Evolutionary conservation across 768 basidiomycete genomes (phyloP).

Genomic region (Hericium erinaceus): DNA sequence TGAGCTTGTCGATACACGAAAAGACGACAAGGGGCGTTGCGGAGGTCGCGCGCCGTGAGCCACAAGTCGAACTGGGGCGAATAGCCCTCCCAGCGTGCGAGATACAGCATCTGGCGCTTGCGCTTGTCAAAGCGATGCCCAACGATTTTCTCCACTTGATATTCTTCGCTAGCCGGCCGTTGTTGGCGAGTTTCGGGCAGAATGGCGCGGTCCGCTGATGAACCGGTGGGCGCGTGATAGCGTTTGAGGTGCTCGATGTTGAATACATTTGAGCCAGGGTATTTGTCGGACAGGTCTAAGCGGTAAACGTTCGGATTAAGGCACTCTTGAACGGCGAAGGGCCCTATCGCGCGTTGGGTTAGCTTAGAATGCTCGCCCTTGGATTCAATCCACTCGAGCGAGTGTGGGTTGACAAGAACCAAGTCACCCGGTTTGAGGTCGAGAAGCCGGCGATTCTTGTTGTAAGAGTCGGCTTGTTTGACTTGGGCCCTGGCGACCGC

Average conservation of each 20-base stretch:
- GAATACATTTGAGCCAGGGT: conserved; percentile 16
- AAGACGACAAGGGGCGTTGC: too few species aligned
- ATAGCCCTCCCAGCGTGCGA: conserved; percentile 12
- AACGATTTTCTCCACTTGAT: conserved; percentile 4
- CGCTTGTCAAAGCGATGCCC: not conserved
- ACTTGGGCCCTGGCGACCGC: conserved; percentile 12
- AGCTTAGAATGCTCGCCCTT: conserved; percentile 17
- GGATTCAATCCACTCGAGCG: conserved; percentile 7
- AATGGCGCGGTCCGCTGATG: conserved; percentile 9
- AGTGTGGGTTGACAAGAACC: conserved; percentile 16
- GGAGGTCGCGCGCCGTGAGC: too few species aligned
- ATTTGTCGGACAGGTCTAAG: conserved; percentile 12
- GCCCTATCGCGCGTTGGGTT: conserved; percentile 14
- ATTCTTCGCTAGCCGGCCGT: conserved; percentile 1
- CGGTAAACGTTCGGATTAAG: conserved; percentile 17
- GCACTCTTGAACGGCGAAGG: conserved; percentile 16
- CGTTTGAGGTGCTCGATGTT: conserved; percentile 18
- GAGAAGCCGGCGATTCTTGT: conserved; percentile 3
- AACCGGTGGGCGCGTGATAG: conserved; percentile 5
- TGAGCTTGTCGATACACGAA: too few species aligned
- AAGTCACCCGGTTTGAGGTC: conserved; percentile 16
- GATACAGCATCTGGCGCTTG: not conserved
- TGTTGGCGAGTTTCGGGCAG: not conserved
- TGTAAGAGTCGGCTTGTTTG: conserved; percentile 8
- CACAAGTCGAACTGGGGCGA: not conserved